These are phyloP conservation scores for Dendryphion nanum DNA, from an alignment of 2,329 filamentous ascomycete genomes.

Conservation along the genomic window DNA sequence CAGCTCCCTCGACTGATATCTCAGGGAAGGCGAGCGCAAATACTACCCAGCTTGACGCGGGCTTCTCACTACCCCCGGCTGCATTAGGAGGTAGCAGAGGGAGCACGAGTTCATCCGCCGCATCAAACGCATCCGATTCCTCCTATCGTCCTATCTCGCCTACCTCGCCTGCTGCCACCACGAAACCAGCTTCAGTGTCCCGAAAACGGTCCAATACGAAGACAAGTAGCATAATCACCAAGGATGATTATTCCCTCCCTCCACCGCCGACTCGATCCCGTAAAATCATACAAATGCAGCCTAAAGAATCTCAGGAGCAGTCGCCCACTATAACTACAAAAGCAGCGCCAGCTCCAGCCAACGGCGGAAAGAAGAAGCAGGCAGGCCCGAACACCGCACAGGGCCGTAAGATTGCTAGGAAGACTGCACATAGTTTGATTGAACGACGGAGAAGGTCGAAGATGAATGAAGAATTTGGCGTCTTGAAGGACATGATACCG, in stretches of 20 bases:
- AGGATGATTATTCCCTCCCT: constrained; percentile 74
- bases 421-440: constrained; percentile 94
- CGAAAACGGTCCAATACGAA: constrained; percentile 32
- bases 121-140: constrained; percentile 49
- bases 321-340: constrained; percentile 19
- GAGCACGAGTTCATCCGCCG: constrained; percentile 48
- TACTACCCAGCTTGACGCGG: constrained; percentile 61
- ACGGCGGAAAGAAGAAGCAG: constrained; percentile 68
- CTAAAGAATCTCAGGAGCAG: constrained; percentile 37
- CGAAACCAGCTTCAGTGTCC: constrained; percentile 25
- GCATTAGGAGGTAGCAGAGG: constrained; percentile 56
- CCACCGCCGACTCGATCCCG: constrained; percentile 88
- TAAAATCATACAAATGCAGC: constrained; percentile 99
- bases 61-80: constrained; percentile 75
- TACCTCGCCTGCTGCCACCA: constrained; percentile 31
- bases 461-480: constrained; percentile 98
- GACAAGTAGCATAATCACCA: constrained; percentile 43
- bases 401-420: constrained; percentile 90
- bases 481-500: constrained; percentile 92
- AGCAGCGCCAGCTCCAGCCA: constrained; percentile 12
- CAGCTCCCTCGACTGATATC: constrained; percentile 77
- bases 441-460: constrained; percentile 87
- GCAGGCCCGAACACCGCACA: constrained; percentile 69
- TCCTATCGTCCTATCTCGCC: constrained; percentile 51
- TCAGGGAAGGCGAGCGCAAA: constrained; percentile 66